Percentiles rank a stretch among this genome's conserved stretches.
Evolutionary conservation across 2,329 filamentous ascomycete genomes (phyloP).

Genomic region (Lecanicillium sp.): DNA sequence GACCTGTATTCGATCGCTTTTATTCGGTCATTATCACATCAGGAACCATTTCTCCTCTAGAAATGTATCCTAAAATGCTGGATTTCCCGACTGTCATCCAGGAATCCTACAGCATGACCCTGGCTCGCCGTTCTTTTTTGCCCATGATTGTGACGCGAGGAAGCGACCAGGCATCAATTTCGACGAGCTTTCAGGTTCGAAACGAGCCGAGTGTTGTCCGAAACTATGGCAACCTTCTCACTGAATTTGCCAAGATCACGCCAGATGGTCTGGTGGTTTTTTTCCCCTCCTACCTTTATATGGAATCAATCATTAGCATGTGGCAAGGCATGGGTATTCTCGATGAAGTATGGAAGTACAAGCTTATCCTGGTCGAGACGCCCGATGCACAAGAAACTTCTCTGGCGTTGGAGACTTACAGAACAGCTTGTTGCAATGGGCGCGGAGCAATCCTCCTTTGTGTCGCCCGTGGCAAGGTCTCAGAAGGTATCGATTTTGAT

Average conservation of each 20-base stretch:
- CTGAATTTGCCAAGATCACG: slow-evolving; percentile 92
- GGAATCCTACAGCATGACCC: slow-evolving; percentile 95
- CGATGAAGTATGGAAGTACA: slow-evolving; percentile 98
- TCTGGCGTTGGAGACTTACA: slow-evolving; percentile 89
- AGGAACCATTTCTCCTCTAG: slow-evolving; percentile 89
- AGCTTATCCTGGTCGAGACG: slow-evolving; percentile 94
- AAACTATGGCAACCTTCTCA: slow-evolving; percentile 89
- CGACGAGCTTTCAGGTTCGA: slow-evolving; percentile 88
- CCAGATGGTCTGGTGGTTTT: slow-evolving; percentile 98
- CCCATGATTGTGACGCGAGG: slow-evolving; percentile 97
- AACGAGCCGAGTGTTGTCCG: slow-evolving; percentile 96
- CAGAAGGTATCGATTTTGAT: slow-evolving; percentile 97
- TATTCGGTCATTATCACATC: slow-evolving; percentile 98
- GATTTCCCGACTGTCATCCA: slow-evolving; percentile 88
- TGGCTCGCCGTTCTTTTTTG: slow-evolving; percentile 89
- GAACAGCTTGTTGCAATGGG: slow-evolving; percentile 95
- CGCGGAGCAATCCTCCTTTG: slow-evolving; percentile 89
- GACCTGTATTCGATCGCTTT: slow-evolving; percentile 94
- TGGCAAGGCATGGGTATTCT: slow-evolving; percentile 99
- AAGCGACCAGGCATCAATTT: slow-evolving; percentile 88
- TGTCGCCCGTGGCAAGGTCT: slow-evolving; percentile 94
- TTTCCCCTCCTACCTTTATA: slow-evolving; percentile 97
- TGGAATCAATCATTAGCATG: slow-evolving; percentile 98
- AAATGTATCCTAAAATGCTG: slow-evolving; percentile 99
- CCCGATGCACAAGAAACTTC: slow-evolving; percentile 97